A percentile compares a stretch with the other conserved stretches of the same genome.
phyloP scores from a whole-genome alignment of 1,139 yeast species.

The Arxiozyma heterogenica region DNA sequence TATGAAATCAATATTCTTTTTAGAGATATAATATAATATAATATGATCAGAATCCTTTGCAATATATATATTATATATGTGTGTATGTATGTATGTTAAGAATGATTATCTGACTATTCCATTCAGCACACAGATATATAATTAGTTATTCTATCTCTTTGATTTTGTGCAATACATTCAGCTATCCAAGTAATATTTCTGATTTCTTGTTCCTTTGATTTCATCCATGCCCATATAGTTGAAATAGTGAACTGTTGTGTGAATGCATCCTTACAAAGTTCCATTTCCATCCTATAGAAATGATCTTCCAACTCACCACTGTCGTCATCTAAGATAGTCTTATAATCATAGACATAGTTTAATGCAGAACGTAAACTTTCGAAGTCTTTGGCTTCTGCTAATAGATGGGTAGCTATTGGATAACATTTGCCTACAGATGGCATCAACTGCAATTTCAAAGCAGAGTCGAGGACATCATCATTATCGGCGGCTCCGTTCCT shows the following conservation, averaged over 20 bases:
- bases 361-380: conserved; percentile 74
- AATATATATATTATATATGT: background rate
- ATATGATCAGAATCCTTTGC: background rate
- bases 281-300: conserved; percentile 88
- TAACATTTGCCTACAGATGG: conserved; percentile 77
- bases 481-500: background rate
- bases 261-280: conserved; percentile 81
- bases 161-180: conserved; percentile 89
- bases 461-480: conserved; percentile 34
- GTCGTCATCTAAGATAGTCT: conserved; percentile 56
- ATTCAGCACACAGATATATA: conserved; percentile 61
- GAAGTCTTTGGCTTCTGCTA: conserved; percentile 69
- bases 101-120: background rate
- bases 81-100: background rate
- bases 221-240: conserved; percentile 93
- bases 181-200: conserved; percentile 98
- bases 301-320: conserved; percentile 66
- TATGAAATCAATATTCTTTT: too few relatives aligned
- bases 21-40: background rate
- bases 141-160: conserved; percentile 70
- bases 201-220: conserved; percentile 91
- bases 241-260: conserved; percentile 92
- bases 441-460: conserved; percentile 60
- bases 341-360: conserved; percentile 65
- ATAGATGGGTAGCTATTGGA: conserved; percentile 61